phyloP scores from a whole-genome alignment of 73 alveolate genomes.

The Paramecium octaurelia region DNA sequence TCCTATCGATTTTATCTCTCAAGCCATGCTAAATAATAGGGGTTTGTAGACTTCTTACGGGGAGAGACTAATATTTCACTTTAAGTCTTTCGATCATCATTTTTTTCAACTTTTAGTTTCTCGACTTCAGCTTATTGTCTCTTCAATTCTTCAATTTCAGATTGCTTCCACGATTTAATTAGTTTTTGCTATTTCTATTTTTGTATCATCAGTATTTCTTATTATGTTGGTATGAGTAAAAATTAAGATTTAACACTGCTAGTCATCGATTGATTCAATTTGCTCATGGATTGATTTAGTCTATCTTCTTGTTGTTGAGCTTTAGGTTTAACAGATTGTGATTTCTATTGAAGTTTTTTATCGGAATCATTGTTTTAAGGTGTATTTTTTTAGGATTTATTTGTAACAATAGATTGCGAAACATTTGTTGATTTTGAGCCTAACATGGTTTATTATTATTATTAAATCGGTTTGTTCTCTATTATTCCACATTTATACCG shows the following conservation, averaged over 20 bases:
- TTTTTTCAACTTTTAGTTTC: neutral
- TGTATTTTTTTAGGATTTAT: neutral
- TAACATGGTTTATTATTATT: neutral
- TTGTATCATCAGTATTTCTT: neutral
- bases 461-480: neutral
- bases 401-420: neutral
- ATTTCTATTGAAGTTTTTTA: neutral
- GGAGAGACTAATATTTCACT: slow-evolving; percentile 16
- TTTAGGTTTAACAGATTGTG: slow-evolving; percentile 11
- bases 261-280: slow-evolving; percentile 6
- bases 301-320: neutral
- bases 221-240: neutral
- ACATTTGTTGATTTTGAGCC: slow-evolving; percentile 31
- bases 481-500: slow-evolving; percentile 18
- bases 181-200: slow-evolving; percentile 15
- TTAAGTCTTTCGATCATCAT: neutral
- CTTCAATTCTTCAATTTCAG: slow-evolving; percentile 27
- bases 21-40: slow-evolving; percentile 33
- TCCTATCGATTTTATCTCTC: neutral
- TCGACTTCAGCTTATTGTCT: slow-evolving; percentile 4
- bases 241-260: slow-evolving; percentile 40
- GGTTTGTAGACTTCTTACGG: neutral
- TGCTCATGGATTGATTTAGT: slow-evolving; percentile 8
- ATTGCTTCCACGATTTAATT: neutral
- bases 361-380: neutral